Percentiles rank a stretch among this genome's conserved stretches.
Evolutionary conservation across 2,329 filamentous ascomycete genomes (phyloP).

Genomic region (Neonectria magnoliae): DNA sequence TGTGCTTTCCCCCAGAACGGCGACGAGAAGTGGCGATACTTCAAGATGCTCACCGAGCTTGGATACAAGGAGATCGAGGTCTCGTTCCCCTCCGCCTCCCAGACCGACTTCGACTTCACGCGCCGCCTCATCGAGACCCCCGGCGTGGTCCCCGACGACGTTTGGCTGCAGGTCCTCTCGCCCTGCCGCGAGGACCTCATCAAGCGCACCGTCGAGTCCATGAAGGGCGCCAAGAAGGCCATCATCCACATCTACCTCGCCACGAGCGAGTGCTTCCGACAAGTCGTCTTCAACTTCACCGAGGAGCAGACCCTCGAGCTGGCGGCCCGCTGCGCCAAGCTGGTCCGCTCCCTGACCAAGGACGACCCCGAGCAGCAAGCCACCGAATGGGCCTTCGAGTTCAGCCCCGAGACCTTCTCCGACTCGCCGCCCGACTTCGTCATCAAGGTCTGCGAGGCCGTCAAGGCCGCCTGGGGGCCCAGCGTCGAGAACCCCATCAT

Average conservation of each 20-base stretch:
- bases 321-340: slow-evolving; percentile 86
- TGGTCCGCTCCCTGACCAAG: slow-evolving; percentile 91
- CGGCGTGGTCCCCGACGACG: slow-evolving; percentile 66
- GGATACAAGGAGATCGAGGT: slow-evolving; percentile 99
- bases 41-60: slow-evolving; percentile 90
- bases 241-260: slow-evolving; percentile 96
- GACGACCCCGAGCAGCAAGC: slow-evolving; percentile 67
- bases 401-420: slow-evolving; percentile 89
- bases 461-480: slow-evolving; percentile 93
- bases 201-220: slow-evolving; percentile 84
- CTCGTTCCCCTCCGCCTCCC: slow-evolving; percentile 92
- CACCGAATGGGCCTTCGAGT: slow-evolving; percentile 82
- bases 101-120: slow-evolving; percentile 97
- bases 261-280: slow-evolving; percentile 94
- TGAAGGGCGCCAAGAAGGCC: slow-evolving; percentile 90
- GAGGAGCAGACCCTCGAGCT: slow-evolving; percentile 84
- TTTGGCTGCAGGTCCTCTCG: slow-evolving; percentile 90
- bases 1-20: slow-evolving; percentile 69
- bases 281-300: slow-evolving; percentile 87
- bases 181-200: slow-evolving; percentile 94
- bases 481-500: slow-evolving; percentile 84
- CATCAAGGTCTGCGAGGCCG: slow-evolving; percentile 86
- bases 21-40: slow-evolving; percentile 94
- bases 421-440: slow-evolving; percentile 88
- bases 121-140: slow-evolving; percentile 76